Evolutionary conservation across 306 rosid species (phyloP), one percentile per base, ranked within the genome.

Genomic region (Cicer cuneatum): DNA sequence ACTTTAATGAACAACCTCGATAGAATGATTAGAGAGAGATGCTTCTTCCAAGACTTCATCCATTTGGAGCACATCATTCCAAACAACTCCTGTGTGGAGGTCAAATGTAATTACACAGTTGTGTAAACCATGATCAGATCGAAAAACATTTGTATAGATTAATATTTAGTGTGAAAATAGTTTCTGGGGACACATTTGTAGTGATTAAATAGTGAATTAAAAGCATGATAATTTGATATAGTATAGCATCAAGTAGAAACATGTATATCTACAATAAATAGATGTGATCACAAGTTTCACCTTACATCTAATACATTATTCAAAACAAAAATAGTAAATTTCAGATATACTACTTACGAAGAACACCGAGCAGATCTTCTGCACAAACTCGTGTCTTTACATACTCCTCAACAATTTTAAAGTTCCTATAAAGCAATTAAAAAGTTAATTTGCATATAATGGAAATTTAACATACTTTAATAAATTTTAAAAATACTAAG

Each of bases 1-100:
- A 59, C 53, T 12, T 35, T 13, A 72, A 63, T 45, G 66, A 11
- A 84, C 47, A 24, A 91, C 97, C 97, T 89, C 89, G 71, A 91
- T 38, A 78, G 87, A 85, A 73, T 79, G 80, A 73, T 79, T 29
- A 4, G 81, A 71, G 48, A 91, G 83, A 71, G 83, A 81, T 19
- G 87, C 81, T 69, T 89, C 94, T 43, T 72, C 75, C 38, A 89
- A 69, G 74, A 87, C 88, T 66, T 79, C 90, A 78, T 87, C 88
- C 87, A 91, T 74, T 79, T 68, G 73, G 75, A 85, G 86, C 38
- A 89, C 90, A 76, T 89, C 89, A 81, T 69, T 82, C 94, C 97
- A 91, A 35, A 86, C 74, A 77, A 84, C 70, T 67, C 89, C 94
- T 91, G 87, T 69, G 29, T 33, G 71, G 54, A 78, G 33, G 60